A percentile compares a stretch with the other conserved stretches of the same genome.
phyloP scores from a whole-genome alignment of 2,329 filamentous ascomycete genomes.

The Aspergillus thermomutatus region DNA sequence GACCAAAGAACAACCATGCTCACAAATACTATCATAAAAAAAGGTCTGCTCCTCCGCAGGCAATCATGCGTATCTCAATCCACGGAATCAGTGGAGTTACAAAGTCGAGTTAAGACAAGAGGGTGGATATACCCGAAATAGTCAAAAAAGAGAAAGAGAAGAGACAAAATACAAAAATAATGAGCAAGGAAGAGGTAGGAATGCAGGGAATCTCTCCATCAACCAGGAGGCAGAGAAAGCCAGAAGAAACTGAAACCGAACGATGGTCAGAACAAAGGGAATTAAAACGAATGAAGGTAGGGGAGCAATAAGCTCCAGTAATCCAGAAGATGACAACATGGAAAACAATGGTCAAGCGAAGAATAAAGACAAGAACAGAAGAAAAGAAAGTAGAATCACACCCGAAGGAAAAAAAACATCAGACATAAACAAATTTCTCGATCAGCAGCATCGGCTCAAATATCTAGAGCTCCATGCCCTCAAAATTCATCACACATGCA shows the following conservation, averaged over 20 bases:
- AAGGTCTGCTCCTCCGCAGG: background rate
- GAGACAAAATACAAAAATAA: background rate
- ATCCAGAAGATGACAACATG: background rate
- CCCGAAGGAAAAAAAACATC: background rate
- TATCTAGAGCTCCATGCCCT: background rate
- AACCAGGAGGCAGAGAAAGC: background rate
- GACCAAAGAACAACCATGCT: background rate
- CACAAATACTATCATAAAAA: background rate
- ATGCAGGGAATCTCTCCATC: constrained; percentile 5
- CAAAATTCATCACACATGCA: background rate
- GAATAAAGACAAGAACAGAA: background rate
- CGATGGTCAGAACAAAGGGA: background rate
- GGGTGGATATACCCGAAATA: background rate
- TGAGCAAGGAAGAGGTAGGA: background rate
- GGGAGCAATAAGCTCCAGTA: background rate
- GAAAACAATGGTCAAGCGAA: background rate
- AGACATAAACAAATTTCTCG: background rate
- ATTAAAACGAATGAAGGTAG: background rate
- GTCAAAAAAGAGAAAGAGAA: background rate
- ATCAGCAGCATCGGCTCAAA: background rate
- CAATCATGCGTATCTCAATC: background rate
- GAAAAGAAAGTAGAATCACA: background rate
- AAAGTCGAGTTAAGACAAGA: background rate
- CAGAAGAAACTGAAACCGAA: background rate
- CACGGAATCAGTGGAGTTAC: background rate